A percentile compares a stretch with the other conserved stretches of the same genome.
Conservation (phyloP, 768 basidiomycete species). For the Leccinellum albellum region DNA sequence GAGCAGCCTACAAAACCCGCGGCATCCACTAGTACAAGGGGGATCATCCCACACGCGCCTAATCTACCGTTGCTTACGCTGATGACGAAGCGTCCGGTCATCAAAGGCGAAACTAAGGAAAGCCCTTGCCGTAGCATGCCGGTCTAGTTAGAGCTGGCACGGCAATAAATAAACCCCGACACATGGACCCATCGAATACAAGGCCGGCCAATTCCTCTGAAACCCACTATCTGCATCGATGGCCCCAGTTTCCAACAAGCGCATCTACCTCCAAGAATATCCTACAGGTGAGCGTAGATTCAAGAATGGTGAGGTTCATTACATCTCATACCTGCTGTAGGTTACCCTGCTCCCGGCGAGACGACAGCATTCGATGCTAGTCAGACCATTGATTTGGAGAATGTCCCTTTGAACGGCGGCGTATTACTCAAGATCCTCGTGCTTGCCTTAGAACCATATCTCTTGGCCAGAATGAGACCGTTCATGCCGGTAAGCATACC, state of each 20-base stretch:
- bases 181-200: not conserved
- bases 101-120: not conserved
- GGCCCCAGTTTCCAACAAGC: slow-evolving; percentile 29
- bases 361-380: slow-evolving; percentile 44
- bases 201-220: not conserved
- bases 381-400: slow-evolving; percentile 48
- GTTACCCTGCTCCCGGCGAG: slow-evolving; percentile 32
- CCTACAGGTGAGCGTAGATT: not conserved
- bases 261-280: slow-evolving; percentile 36
- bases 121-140: not conserved
- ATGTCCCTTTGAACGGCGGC: slow-evolving; percentile 41
- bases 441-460: slow-evolving; percentile 45
- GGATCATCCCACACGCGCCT: not conserved
- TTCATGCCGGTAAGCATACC: slow-evolving; percentile 31
- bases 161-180: not conserved
- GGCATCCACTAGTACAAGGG: not conserved
- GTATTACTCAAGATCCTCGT: slow-evolving; percentile 49
- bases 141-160: not conserved
- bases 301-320: too few species aligned
- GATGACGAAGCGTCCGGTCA: not conserved
- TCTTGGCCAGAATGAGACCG: slow-evolving; percentile 37
- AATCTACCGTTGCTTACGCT: not conserved
- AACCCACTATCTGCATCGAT: not conserved
- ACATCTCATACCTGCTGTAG: not conserved
- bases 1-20: not conserved